These are phyloP conservation scores for Geosmithia flava DNA, from an alignment of 2,329 filamentous ascomycete genomes.

Conservation along the genomic window DNA sequence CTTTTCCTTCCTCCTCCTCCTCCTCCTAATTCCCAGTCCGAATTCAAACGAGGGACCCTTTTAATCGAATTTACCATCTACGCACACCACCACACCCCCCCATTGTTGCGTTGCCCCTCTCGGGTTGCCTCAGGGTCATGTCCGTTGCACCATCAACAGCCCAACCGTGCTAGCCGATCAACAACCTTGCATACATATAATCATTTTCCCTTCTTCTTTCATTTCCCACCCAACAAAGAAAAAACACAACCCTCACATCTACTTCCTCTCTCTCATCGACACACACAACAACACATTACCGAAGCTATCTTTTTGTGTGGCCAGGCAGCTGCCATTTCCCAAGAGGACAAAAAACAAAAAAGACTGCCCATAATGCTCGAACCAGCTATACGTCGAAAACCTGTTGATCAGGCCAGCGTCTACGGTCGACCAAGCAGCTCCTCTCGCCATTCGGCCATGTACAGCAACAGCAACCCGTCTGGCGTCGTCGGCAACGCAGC, in stretches of 20 bases:
- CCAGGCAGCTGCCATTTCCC: not conserved
- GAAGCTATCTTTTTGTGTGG: no score
- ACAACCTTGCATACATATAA: not conserved
- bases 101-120: no score
- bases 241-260: no score
- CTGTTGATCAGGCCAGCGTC: conserved; percentile 13
- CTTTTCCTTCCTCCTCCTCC: no score
- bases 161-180: not conserved
- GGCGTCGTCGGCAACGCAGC: no score
- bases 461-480: not conserved
- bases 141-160: not conserved
- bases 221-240: not conserved
- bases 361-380: conserved; percentile 2
- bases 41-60: no score
- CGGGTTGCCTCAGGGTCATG: not conserved
- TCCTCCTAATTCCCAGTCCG: no score
- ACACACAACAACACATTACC: no score
- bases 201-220: not conserved
- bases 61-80: no score
- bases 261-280: no score
- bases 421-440: conserved; percentile 43
- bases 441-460: conserved; percentile 41
- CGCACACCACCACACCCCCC: no score
- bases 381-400: conserved; percentile 2
- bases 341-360: no score